Evolutionary conservation across 1,284 basidiomycete species (phyloP).

Genomic region (Ustilago hordei): DNA sequence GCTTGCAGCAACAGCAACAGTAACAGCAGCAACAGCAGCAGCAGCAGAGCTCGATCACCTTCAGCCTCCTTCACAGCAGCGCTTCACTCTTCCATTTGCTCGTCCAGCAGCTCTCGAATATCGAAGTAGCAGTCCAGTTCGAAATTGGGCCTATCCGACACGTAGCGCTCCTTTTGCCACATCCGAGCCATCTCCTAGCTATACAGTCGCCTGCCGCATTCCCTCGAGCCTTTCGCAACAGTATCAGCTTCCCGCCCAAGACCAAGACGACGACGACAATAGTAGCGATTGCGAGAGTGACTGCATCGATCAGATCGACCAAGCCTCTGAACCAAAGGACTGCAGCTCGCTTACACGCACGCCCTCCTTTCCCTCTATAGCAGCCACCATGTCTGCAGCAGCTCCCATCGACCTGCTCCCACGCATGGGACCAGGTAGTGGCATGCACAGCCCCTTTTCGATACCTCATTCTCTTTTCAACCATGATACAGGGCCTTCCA

Average conservation of each 20-base stretch:
- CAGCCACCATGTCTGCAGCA: slow-evolving; percentile 26
- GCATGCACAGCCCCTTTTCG: slow-evolving; percentile 44
- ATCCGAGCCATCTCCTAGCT: not conserved
- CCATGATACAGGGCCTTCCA: slow-evolving; percentile 24
- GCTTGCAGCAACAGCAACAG: not conserved
- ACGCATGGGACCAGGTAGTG: slow-evolving; percentile 15
- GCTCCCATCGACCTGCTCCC: slow-evolving; percentile 34
- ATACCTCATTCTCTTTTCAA: slow-evolving; percentile 46
- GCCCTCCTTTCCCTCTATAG: slow-evolving; percentile 6
- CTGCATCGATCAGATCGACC: not conserved
- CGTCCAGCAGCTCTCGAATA: not conserved
- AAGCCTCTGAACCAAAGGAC: not conserved
- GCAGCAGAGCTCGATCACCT: not conserved
- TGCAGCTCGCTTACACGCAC: not conserved
- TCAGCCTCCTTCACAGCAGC: slow-evolving; percentile 11
- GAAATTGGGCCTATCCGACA: slow-evolving; percentile 10
- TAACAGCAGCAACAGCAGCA: not conserved
- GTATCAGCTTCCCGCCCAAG: slow-evolving; percentile 10
- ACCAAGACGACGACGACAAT: slow-evolving; percentile 6
- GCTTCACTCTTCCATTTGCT: slow-evolving; percentile 19
- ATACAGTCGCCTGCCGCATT: slow-evolving; percentile 20
- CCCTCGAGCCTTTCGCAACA: slow-evolving; percentile 31
- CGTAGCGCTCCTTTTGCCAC: slow-evolving; percentile 11
- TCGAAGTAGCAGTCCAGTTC: slow-evolving; percentile 2
- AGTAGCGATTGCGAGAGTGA: not conserved